Percentiles rank a stretch among this genome's conserved stretches.
phyloP scores from a whole-genome alignment of 2,329 filamentous ascomycete species.

The Calonectria pteridis region DNA sequence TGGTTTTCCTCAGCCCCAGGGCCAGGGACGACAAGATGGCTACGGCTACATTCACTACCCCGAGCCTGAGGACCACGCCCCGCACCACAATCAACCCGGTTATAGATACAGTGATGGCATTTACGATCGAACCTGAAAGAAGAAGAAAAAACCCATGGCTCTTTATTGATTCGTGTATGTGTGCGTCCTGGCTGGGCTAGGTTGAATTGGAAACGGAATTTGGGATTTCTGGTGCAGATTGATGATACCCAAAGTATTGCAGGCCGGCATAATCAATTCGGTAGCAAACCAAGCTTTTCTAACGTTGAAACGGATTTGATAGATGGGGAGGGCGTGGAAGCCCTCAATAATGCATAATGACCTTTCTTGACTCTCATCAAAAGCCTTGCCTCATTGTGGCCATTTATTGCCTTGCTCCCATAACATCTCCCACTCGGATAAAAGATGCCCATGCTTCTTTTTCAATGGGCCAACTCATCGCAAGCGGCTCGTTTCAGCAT shows the following conservation, averaged over 20 bases:
- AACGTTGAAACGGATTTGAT: slow-evolving; percentile 21
- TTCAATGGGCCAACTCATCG: neutral
- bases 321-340: slow-evolving; percentile 16
- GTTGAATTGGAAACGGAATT: slow-evolving; percentile 3
- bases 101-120: slow-evolving; percentile 55
- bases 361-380: neutral
- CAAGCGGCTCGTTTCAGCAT: neutral
- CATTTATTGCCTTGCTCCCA: neutral
- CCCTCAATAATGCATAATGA: slow-evolving; percentile 38
- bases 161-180: neutral
- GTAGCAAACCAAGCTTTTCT: slow-evolving; percentile 19
- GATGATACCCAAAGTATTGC: slow-evolving; percentile 34
- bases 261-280: slow-evolving; percentile 17
- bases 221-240: slow-evolving; percentile 9
- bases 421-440: neutral
- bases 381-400: neutral
- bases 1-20: slow-evolving; percentile 41
- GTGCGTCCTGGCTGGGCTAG: neutral
- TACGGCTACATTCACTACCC: slow-evolving; percentile 46
- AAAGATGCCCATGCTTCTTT: too few species aligned
- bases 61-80: slow-evolving; percentile 35
- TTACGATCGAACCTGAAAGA: slow-evolving; percentile 46
- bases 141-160: neutral
- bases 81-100: slow-evolving; percentile 31
- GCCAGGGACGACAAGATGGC: slow-evolving; percentile 40